Conservation (phyloP, 2,329 filamentous ascomycete genomes). For the Aureobasidium melanogenum region DNA sequence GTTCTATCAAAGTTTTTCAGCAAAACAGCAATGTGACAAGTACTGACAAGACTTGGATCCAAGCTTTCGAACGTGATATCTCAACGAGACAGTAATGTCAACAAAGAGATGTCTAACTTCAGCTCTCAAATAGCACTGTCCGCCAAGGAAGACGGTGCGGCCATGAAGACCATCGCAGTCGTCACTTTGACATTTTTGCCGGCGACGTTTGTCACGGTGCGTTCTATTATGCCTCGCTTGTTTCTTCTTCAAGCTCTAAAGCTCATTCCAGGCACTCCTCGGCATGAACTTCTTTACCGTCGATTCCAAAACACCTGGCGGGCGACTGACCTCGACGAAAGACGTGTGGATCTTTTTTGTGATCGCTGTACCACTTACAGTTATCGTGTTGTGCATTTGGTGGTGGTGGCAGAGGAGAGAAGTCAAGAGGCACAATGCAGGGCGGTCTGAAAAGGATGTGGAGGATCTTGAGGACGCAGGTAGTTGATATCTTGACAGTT, state of each 20-base stretch:
- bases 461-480: neutral
- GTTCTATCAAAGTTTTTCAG: neutral
- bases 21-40: neutral
- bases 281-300: neutral
- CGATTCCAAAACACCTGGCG: neutral
- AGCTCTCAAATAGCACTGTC: constrained; percentile 8
- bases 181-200: constrained; percentile 32
- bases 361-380: neutral
- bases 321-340: neutral
- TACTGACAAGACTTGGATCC: neutral
- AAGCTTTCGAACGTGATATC: constrained; percentile 28
- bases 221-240: neutral
- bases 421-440: neutral
- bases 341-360: neutral
- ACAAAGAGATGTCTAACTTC: too few species aligned
- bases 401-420: neutral
- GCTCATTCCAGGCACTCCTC: neutral
- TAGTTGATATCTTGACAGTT: too few species aligned
- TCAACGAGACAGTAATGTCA: constrained; percentile 26
- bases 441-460: neutral
- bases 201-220: constrained; percentile 13
- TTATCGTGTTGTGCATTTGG: neutral
- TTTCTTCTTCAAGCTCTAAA: neutral
- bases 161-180: constrained; percentile 33
- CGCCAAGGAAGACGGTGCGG: constrained; percentile 27